Conservation (phyloP, 345 rosid genomes). For the Limnanthes douglasii region DNA sequence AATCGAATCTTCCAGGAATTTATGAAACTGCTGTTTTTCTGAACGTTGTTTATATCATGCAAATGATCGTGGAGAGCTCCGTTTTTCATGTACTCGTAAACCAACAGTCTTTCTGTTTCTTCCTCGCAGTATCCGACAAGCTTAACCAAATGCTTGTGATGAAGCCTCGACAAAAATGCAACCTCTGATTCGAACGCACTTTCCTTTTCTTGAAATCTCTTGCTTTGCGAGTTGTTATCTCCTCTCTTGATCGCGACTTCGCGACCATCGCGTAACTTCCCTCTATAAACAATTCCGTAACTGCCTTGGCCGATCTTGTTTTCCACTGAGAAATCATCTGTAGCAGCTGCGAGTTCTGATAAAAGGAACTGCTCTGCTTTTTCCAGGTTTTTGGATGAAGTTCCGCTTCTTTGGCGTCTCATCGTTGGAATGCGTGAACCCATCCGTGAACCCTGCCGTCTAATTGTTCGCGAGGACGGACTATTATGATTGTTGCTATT, state of each 20-base stretch:
- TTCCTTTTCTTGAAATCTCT: slow-evolving; percentile 86
- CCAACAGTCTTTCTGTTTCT: slow-evolving; percentile 61
- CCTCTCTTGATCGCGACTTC: slow-evolving; percentile 92
- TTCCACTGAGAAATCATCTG: slow-evolving; percentile 51
- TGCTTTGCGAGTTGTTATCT: slow-evolving; percentile 39
- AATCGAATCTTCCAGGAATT: slow-evolving; percentile 88
- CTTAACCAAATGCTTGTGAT: slow-evolving; percentile 80
- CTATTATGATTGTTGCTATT: slow-evolving; percentile 35
- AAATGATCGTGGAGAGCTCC: slow-evolving; percentile 81
- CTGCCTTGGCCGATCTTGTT: slow-evolving; percentile 90
- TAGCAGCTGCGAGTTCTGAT: slow-evolving; percentile 60
- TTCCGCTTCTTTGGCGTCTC: slow-evolving; percentile 91
- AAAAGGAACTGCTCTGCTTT: slow-evolving; percentile 66
- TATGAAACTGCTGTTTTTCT: slow-evolving; percentile 38
- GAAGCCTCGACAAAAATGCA: slow-evolving; percentile 70
- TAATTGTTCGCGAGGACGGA: slow-evolving; percentile 42
- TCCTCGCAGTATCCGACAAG: slow-evolving; percentile 88
- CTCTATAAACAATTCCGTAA: slow-evolving; percentile 73
- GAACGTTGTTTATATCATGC: slow-evolving; percentile 43
- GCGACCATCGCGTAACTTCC: slow-evolving; percentile 52
- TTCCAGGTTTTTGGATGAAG: slow-evolving; percentile 71
- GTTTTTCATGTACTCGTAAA: slow-evolving; percentile 84
- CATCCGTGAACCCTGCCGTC: slow-evolving; percentile 66
- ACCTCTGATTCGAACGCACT: slow-evolving; percentile 80
- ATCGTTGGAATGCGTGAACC: slow-evolving; percentile 24